phyloP scores from a whole-genome alignment of 495 filamentous ascomycete genomes.

The Amphirosellinia nigrospora region DNA sequence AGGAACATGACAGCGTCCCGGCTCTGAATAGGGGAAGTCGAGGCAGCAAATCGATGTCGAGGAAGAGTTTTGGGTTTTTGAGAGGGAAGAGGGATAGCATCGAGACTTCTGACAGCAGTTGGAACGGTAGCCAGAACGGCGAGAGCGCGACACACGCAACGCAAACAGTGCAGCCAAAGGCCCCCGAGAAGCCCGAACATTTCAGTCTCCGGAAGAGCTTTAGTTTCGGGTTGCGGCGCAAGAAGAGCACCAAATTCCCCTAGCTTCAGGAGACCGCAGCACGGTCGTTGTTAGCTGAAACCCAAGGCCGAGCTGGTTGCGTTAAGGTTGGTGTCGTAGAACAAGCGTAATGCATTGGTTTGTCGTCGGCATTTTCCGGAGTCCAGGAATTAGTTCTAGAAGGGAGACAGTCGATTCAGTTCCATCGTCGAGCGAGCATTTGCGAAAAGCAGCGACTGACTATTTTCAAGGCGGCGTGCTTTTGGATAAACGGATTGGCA shows the following conservation, averaged over 20 bases:
- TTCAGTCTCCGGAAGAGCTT: slow-evolving; percentile 58
- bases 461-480: background rate
- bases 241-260: slow-evolving; percentile 60
- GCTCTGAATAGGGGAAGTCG: slow-evolving; percentile 47
- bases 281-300: background rate
- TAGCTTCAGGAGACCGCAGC: slow-evolving; percentile 23
- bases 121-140: slow-evolving; percentile 42
- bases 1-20: slow-evolving; percentile 42
- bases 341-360: slow-evolving; percentile 14
- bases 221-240: slow-evolving; percentile 63
- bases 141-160: slow-evolving; percentile 31
- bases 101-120: slow-evolving; percentile 40
- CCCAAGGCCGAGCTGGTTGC: background rate
- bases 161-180: slow-evolving; percentile 2
- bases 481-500: background rate
- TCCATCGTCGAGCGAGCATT: slow-evolving; percentile 4
- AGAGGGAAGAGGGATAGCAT: slow-evolving; percentile 39
- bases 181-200: slow-evolving; percentile 36
- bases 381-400: slow-evolving; percentile 10
- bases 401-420: background rate
- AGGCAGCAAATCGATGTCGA: slow-evolving; percentile 52
- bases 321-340: background rate
- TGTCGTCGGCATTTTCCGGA: slow-evolving; percentile 24
- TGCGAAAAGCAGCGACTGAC: background rate
- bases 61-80: slow-evolving; percentile 57